phyloP scores from a whole-genome alignment of 805 yeast genomes.

The Barnettozyma vustinii region DNA sequence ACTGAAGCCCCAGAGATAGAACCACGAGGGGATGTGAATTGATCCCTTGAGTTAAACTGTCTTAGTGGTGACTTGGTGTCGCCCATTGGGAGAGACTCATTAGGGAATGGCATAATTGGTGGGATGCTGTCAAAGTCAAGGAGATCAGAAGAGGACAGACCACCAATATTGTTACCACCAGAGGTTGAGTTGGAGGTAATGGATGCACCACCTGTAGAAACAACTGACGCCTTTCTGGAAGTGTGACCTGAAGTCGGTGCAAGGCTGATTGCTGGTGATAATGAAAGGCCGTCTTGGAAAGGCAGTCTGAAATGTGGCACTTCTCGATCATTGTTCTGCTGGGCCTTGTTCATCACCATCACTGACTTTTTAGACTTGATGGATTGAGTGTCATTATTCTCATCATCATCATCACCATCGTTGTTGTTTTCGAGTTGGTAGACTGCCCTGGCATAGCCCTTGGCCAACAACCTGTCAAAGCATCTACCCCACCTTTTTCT shows the following conservation, averaged over 20 bases:
- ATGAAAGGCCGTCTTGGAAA: conserved; percentile 46
- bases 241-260: conserved; percentile 13
- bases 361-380: conserved; percentile 24
- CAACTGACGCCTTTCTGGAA: conserved; percentile 35
- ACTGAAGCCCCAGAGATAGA: conserved; percentile 33
- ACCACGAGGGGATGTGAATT: conserved; percentile 40
- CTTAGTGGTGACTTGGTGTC: conserved; percentile 13
- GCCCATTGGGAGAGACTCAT: conserved; percentile 39
- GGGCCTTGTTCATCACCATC: conserved; percentile 15
- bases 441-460: conserved; percentile 57
- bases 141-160: conserved; percentile 20
- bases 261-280: conserved; percentile 8
- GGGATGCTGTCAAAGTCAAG: conserved; percentile 37
- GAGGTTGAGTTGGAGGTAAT: conserved; percentile 21
- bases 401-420: conserved; percentile 8
- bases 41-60: conserved; percentile 14
- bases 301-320: conserved; percentile 64
- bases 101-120: conserved; percentile 51
- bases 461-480: conserved; percentile 55
- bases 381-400: conserved; percentile 8
- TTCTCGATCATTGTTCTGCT: conserved; percentile 22
- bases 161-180: conserved; percentile 12
- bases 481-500: conserved; percentile 75
- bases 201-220: conserved; percentile 30
- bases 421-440: conserved; percentile 25